Percentiles rank a stretch among this genome's conserved stretches.
Evolutionary conservation across 2,329 filamentous ascomycete species (phyloP).

Genomic region (Onygenales sp.): DNA sequence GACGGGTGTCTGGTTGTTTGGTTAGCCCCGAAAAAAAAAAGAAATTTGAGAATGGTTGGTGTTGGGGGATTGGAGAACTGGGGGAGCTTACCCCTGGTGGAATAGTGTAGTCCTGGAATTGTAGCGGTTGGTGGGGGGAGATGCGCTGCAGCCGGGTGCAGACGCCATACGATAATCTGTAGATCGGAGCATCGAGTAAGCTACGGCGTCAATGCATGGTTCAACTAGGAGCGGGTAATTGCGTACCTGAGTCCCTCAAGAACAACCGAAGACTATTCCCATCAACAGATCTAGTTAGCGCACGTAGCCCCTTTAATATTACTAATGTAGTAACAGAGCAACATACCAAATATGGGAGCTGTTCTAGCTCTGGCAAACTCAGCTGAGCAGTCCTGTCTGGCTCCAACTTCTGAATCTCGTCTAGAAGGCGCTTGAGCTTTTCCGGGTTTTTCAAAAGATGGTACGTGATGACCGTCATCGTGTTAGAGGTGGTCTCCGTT

Average conservation of each 20-base stretch:
- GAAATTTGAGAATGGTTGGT: neutral
- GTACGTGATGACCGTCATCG: slow-evolving; percentile 14
- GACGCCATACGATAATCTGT: slow-evolving; percentile 13
- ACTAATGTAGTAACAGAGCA: neutral
- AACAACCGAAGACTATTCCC: slow-evolving; percentile 12
- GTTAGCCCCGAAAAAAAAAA: neutral
- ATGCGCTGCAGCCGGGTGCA: slow-evolving; percentile 12
- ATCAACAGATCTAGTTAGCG: slow-evolving; percentile 7
- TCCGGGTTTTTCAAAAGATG: slow-evolving; percentile 9
- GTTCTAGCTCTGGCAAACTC: slow-evolving; percentile 5
- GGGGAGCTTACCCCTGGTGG: slow-evolving; percentile 12
- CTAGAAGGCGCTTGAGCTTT: slow-evolving; percentile 3
- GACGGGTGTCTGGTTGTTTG: slow-evolving; percentile 11
- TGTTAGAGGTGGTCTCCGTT: slow-evolving; percentile 25
- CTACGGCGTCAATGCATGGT: neutral
- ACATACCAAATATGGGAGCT: slow-evolving; percentile 12
- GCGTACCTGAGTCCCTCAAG: neutral
- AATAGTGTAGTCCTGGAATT: slow-evolving; percentile 11
- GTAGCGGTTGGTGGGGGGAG: slow-evolving; percentile 8
- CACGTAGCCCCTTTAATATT: neutral
- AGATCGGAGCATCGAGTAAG: neutral
- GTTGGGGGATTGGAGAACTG: neutral
- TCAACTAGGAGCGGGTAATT: neutral
- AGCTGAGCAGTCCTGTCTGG: neutral
- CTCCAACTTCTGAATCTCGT: slow-evolving; percentile 1